A percentile compares a stretch with the other conserved stretches of the same genome.
Conservation (phyloP, 352 stramenopile genomes). For the Vaucheria bursata region DNA sequence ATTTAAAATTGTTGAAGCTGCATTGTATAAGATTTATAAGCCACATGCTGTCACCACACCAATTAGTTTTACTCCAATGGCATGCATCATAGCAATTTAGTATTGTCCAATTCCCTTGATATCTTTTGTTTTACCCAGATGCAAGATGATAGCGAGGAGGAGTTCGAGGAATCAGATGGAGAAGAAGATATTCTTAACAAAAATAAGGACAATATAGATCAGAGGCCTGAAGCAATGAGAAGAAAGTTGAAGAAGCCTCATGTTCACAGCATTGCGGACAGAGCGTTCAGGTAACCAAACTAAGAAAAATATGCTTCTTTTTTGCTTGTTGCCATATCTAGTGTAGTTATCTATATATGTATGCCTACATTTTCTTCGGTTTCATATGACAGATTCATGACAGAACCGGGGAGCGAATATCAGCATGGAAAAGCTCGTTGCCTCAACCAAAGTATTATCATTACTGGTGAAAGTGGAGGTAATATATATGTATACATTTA, state of each 20-base stretch:
- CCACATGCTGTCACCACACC: too few relatives aligned
- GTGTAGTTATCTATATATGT: not conserved
- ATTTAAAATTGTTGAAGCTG: too few relatives aligned
- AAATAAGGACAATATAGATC: not conserved
- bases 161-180: slow-evolving; percentile 33
- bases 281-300: slow-evolving; percentile 39
- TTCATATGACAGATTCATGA: slow-evolving; percentile 29
- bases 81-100: too few relatives aligned
- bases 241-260: slow-evolving; percentile 38
- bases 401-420: slow-evolving; percentile 12
- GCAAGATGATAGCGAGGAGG: slow-evolving; percentile 33
- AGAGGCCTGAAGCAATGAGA: not conserved
- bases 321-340: not conserved
- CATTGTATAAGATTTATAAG: too few relatives aligned
- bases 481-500: not conserved
- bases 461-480: slow-evolving; percentile 54
- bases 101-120: too few relatives aligned
- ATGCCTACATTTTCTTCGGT: not conserved
- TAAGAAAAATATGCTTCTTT: not conserved
- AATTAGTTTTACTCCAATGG: too few relatives aligned
- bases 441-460: slow-evolving; percentile 70
- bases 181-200: slow-evolving; percentile 15
- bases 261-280: slow-evolving; percentile 48
- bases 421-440: slow-evolving; percentile 21
- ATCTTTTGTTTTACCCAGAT: too few relatives aligned